Base-by-base conservation (phyloP, 2,329 filamentous ascomycete genomes). In the Alternaria postmessia region DNA sequence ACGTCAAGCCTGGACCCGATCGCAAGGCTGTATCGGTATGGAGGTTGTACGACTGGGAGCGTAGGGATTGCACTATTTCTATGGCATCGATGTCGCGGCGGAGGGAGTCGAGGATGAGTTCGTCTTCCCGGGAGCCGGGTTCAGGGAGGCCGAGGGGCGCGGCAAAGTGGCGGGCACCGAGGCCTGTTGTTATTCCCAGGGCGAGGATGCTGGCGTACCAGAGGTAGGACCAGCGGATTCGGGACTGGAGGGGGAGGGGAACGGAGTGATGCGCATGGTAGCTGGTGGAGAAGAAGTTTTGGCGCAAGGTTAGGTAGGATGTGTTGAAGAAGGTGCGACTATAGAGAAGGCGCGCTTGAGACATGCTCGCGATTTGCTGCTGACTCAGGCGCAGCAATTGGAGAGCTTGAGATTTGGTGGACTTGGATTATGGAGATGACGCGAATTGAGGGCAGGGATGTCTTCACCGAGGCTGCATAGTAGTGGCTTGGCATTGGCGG, bases 201-300 rank as follows among this genome's bases (percentile, higher is more conserved):
- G 66, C 61, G 38, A 75, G 67, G 28, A 75, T 65, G 43, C 71
- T 59, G 49, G 65, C 72, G 49, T 77, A 77, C 74, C 72, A 76
- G 51, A 75, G 51, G 63, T 75, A 75, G 2, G 69, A 68, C 60
- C 67, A 66, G 49, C 71, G 72, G 34, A 74, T 73, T 22, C 68
- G 67, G 47, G 68, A 59, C 48, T 68, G 68, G 38, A 66, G 59
- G 39, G 64, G 57, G 54, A 70, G 54, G 39, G 66, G 66, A 12
- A 63, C 51, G 16, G 62, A 41, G 51, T 61, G 61, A 22, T 49
- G 62, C 20, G 55, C 46, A 42, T 60, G 24, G 53, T 49, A 62
- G 46, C 32, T 49, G 16, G 24, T 39, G 36, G 36, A 38, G 30
- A 42, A 58, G 32, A 41, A 34, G 38, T 49, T 32, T 51, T 51